Conservation (phyloP, 768 basidiomycete genomes). For the Serendipita sp. region DNA sequence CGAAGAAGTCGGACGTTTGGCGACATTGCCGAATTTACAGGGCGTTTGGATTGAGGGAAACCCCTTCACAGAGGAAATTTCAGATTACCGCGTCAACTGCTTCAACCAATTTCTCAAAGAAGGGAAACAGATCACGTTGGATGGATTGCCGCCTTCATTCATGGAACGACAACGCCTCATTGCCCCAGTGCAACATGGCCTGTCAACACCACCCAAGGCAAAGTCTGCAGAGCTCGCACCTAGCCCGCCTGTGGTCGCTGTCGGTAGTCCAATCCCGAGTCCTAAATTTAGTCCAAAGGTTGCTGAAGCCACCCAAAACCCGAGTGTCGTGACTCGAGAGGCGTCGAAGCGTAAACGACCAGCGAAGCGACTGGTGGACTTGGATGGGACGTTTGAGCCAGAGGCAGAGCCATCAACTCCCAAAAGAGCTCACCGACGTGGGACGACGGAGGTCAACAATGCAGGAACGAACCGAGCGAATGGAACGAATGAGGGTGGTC, state of each 20-base stretch:
- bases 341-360: conserved; percentile 32
- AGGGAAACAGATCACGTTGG: conserved; percentile 58
- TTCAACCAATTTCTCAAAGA: conserved; percentile 77
- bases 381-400: conserved; percentile 33
- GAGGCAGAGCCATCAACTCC: conserved; percentile 8
- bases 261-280: conserved; percentile 2
- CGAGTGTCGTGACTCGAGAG: not conserved
- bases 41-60: conserved; percentile 81
- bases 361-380: conserved; percentile 60
- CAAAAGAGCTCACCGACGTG: not conserved
- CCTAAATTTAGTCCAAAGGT: not conserved
- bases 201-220: not conserved
- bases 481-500: not conserved
- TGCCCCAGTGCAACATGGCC: conserved; percentile 19
- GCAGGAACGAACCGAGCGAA: not conserved
- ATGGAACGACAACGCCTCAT: conserved; percentile 51
- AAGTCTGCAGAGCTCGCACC: not conserved
- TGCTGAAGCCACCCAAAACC: not conserved
- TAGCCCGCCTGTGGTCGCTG: conserved; percentile 9
- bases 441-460: not conserved
- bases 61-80: conserved; percentile 51
- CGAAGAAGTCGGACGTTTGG: conserved; percentile 69
- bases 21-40: conserved; percentile 56
- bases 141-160: conserved; percentile 52
- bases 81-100: conserved; percentile 58